Evolutionary conservation across 345 rosid species (phyloP), one percentile per base, ranked within the genome.

Genomic region (Leavenworthia alabamica): DNA sequence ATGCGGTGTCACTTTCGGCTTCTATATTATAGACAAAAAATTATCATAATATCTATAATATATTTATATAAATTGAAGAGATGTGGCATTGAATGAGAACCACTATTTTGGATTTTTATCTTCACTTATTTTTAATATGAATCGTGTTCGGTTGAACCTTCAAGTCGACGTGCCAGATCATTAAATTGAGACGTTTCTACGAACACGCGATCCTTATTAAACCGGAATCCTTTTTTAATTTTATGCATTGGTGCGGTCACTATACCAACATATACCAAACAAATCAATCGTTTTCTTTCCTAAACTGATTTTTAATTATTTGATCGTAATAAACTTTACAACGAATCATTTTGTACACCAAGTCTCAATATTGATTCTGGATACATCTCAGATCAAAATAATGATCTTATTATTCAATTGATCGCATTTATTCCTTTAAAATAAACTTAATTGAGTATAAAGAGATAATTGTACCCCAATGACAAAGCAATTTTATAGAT

Each of bases 91-190:
- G 27, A 24, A 24, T 26, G 32, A 60, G 53, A 20, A 60, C 28
- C 41, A 32, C 43, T 19, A 44, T 60, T 32, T 60, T 0, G n/a
- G 29, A 33, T 13, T 22, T 44, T 45, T 44, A 6, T n/a, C 8
- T 32, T 23, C 9, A 31, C 0, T 50, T 16, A 24, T 23, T 23
- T 23, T 46, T 35, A 23, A 45, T 6, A 36, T 3, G 66, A 47
- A 48, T 47, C 56, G 66, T 62, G 56, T 48, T 48, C 7, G 26
- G 56, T 47, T 48, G 56, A 62, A 62, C 33, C 11, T 47, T 62
- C 16, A 48, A 23, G 56, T n/a, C 16, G 47, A 14, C 19, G 56
- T 62, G 66, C 26, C 36, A 62, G 36, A 36, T 23, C 35, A 47
- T 61, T 61, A 33, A 61, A 61, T 48, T 62, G 56, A 62, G 37